A percentile compares a stretch with the other conserved stretches of the same genome.
Conservation (phyloP, 306 rosid species). For the Quercus robur region DNA sequence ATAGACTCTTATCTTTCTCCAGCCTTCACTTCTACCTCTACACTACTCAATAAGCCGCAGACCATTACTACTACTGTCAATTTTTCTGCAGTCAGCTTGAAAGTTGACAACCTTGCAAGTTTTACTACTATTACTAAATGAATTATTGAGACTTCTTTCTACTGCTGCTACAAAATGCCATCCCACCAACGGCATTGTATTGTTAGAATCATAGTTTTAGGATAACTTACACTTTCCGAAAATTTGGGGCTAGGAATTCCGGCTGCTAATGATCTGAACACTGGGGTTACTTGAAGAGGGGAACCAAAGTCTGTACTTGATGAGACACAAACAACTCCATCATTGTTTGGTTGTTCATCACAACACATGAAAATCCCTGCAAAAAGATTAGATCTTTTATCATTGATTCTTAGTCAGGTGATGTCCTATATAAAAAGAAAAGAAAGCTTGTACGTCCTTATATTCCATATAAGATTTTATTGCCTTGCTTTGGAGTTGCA, state of each 20-base stretch:
- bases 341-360: conserved; percentile 43
- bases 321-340: conserved; percentile 42
- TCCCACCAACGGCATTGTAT: background rate
- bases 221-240: conserved; percentile 94
- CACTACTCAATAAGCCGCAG: too few relatives aligned
- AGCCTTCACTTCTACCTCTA: too few relatives aligned
- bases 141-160: background rate
- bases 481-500: conserved; percentile 55
- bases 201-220: conserved; percentile 9
- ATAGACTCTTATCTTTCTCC: too few relatives aligned
- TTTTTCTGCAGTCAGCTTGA: conserved; percentile 5
- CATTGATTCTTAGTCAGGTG: conserved; percentile 20
- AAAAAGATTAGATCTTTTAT: conserved; percentile 24
- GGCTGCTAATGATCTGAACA: conserved; percentile 91
- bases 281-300: conserved; percentile 83
- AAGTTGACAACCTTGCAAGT: background rate
- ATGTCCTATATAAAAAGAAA: background rate
- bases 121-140: background rate
- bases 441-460: conserved; percentile 4
- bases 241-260: conserved; percentile 98
- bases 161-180: background rate
- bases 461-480: conserved; percentile 20
- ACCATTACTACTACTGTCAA: background rate
- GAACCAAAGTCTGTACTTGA: conserved; percentile 69
- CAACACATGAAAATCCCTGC: conserved; percentile 53